A percentile compares a stretch with the other conserved stretches of the same genome.
phyloP scores from a whole-genome alignment of 2,329 filamentous ascomycete species.

The Alternaria rosae region DNA sequence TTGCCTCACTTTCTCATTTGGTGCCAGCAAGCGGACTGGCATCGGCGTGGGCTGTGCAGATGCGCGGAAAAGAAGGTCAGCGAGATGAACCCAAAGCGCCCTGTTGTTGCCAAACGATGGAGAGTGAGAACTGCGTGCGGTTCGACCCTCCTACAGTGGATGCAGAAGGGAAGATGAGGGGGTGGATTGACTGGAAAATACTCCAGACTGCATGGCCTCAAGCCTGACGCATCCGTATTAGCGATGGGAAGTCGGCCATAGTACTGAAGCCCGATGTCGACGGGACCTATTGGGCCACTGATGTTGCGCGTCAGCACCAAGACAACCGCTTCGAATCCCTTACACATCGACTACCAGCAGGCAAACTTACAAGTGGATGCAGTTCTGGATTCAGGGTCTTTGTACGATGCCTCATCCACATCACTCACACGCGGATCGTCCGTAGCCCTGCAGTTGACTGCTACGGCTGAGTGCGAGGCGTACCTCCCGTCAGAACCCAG shows the following conservation, averaged over 20 bases:
- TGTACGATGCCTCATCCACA: too few species aligned
- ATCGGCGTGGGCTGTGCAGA: background rate
- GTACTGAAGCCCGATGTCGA: background rate
- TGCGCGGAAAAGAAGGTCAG: background rate
- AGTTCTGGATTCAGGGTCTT: too few species aligned
- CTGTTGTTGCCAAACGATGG: background rate
- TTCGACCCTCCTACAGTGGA: background rate
- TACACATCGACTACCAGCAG: background rate
- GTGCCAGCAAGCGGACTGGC: background rate
- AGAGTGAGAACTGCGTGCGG: background rate
- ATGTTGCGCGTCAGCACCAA: background rate
- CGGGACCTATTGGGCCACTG: background rate
- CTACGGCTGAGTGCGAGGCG: background rate
- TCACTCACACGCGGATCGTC: fast-evolving
- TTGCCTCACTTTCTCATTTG: background rate
- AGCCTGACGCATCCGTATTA: background rate
- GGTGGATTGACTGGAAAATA: background rate
- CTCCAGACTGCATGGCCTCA: background rate
- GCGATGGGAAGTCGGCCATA: background rate
- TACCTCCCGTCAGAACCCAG: too few species aligned
- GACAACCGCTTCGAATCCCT: background rate
- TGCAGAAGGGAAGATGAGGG: fast-evolving
- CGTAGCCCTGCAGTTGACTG: background rate
- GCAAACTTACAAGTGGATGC: background rate
- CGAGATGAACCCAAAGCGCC: too few species aligned